Percentiles rank a stretch among this genome's conserved stretches.
These are phyloP conservation scores for Annulohypoxylon moriforme DNA, from an alignment of 495 filamentous ascomycete genomes.

Conservation along the genomic window DNA sequence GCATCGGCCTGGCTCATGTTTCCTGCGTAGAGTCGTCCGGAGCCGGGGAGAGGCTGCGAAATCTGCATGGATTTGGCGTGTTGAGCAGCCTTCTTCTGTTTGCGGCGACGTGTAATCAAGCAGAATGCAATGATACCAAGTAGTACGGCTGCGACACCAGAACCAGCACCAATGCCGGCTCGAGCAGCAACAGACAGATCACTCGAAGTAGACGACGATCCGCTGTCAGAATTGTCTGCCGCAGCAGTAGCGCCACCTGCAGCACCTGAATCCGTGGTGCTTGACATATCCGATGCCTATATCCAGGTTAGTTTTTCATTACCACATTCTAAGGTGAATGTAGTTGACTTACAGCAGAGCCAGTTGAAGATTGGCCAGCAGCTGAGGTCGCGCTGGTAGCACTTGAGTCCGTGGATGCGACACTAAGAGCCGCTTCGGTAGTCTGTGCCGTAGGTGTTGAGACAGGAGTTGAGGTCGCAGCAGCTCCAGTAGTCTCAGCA, in stretches of 20 bases:
- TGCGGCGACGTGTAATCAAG: slow-evolving; percentile 49
- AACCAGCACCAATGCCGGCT: slow-evolving; percentile 58
- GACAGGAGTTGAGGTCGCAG: slow-evolving; percentile 15
- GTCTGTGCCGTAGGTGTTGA: slow-evolving; percentile 19
- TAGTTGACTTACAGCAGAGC: slow-evolving; percentile 30
- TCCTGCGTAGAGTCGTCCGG: slow-evolving; percentile 51
- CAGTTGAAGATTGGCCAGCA: slow-evolving; percentile 15
- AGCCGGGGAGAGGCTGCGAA: slow-evolving; percentile 55
- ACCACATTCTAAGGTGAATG: neutral
- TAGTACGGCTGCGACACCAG: slow-evolving; percentile 49
- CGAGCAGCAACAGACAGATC: slow-evolving; percentile 51
- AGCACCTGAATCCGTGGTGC: slow-evolving; percentile 14
- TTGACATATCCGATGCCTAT: slow-evolving; percentile 20
- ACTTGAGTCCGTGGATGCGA: slow-evolving; percentile 14
- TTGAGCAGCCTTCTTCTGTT: slow-evolving; percentile 34
- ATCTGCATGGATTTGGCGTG: slow-evolving; percentile 52
- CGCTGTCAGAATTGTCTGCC: slow-evolving; percentile 14
- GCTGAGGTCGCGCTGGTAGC: slow-evolving; percentile 13
- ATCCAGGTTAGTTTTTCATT: slow-evolving; percentile 16
- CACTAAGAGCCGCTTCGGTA: slow-evolving; percentile 18
- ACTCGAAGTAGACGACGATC: neutral
- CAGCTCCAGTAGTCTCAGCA: neutral
- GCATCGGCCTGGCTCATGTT: slow-evolving; percentile 33
- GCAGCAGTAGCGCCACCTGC: slow-evolving; percentile 32
- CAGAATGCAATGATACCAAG: slow-evolving; percentile 45